Evolutionary conservation across 2,329 filamentous ascomycete genomes (phyloP).

Genomic region (Nannizziopsis barbatae): DNA sequence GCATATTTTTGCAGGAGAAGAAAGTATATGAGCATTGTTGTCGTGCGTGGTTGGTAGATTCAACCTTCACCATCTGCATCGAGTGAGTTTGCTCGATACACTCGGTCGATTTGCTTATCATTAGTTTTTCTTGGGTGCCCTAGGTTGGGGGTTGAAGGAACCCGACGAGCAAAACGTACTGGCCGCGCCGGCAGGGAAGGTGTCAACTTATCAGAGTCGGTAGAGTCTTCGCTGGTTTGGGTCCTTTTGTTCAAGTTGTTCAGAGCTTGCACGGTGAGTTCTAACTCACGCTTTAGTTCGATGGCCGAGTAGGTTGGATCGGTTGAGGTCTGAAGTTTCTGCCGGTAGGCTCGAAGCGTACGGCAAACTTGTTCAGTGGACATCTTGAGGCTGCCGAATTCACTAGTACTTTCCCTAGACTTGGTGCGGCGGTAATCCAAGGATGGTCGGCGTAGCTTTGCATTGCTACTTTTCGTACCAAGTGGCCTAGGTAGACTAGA

Average conservation of each 20-base stretch:
- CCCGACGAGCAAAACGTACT: conserved; percentile 22
- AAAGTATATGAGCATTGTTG: background rate
- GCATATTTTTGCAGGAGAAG: background rate
- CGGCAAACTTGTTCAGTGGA: conserved; percentile 49
- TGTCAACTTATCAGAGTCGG: conserved; percentile 17
- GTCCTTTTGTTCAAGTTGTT: conserved; percentile 23
- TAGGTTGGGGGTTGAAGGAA: conserved; percentile 30
- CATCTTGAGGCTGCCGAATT: conserved; percentile 40
- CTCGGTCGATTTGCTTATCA: conserved; percentile 13
- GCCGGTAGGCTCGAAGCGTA: conserved; percentile 48
- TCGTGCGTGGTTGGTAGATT: background rate
- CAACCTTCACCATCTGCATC: conserved; percentile 21
- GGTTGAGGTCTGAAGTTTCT: conserved; percentile 42
- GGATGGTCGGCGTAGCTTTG: conserved; percentile 37
- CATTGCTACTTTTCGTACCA: conserved; percentile 22
- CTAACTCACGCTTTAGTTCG: conserved; percentile 49
- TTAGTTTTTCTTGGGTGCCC: conserved; percentile 17
- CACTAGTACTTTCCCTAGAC: conserved; percentile 23
- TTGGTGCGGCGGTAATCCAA: conserved; percentile 39
- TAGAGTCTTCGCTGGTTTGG: conserved; percentile 25
- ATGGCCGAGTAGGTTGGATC: conserved; percentile 41
- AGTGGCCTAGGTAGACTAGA: conserved; percentile 21
- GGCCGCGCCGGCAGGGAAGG: conserved; percentile 21
- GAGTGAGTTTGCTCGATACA: conserved; percentile 26
- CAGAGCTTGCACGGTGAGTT: conserved; percentile 30